phyloP scores from a whole-genome alignment of 2,329 filamentous ascomycete genomes.

The Alternaria consortialis region DNA sequence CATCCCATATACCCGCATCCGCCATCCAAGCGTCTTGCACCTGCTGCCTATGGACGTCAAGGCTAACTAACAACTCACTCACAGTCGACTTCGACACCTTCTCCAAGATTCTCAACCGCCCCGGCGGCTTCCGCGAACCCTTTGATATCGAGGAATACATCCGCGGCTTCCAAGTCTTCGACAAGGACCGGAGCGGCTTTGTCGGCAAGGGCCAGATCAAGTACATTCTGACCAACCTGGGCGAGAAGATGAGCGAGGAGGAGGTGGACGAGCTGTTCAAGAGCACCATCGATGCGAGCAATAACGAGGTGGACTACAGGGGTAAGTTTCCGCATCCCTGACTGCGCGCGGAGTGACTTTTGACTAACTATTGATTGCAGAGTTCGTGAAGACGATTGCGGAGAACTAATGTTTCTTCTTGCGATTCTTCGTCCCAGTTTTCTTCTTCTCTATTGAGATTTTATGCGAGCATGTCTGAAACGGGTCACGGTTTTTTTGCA shows the following conservation, averaged over 20 bases:
- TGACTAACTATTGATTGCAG: constrained; percentile 26
- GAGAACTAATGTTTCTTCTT: constrained; percentile 42
- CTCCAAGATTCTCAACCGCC: constrained; percentile 94
- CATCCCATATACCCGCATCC: constrained; percentile 36
- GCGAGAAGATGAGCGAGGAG: constrained; percentile 99
- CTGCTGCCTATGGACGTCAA: background rate
- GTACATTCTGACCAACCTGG: constrained; percentile 96
- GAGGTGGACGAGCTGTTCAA: constrained; percentile 99
- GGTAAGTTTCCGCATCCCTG: constrained; percentile 63
- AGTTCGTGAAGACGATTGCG: constrained; percentile 52
- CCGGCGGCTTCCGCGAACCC: constrained; percentile 96
- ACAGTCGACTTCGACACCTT: constrained; percentile 98
- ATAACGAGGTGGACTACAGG: constrained; percentile 96
- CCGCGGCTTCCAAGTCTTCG: constrained; percentile 98
- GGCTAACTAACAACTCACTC: constrained; percentile 6
- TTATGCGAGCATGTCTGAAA: constrained; percentile 33
- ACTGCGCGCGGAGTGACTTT: background rate
- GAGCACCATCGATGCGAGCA: constrained; percentile 89
- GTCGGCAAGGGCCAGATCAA: constrained; percentile 97
- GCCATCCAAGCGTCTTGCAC: background rate
- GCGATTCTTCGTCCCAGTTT: background rate
- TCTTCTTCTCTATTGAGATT: constrained; percentile 2
- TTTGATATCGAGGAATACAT: constrained; percentile 99
- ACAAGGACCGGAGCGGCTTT: constrained; percentile 98
- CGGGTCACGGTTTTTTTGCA: constrained; percentile 35